Evolutionary conservation across 2,329 filamentous ascomycete species (phyloP).

Genomic region (Ophiostoma tasmaniense): DNA sequence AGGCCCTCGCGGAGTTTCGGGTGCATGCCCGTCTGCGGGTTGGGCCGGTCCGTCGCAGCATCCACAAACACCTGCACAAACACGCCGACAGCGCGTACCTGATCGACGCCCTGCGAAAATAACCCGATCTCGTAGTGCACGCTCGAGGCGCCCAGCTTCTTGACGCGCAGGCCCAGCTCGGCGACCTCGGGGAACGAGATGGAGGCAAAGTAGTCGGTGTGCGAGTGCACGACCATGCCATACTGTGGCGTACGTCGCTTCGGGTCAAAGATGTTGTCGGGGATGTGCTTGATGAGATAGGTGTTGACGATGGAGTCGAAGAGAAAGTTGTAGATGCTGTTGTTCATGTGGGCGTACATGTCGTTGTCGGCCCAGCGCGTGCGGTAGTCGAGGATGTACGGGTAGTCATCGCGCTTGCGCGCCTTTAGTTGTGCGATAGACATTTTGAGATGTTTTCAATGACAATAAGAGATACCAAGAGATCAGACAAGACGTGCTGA

Average conservation of each 20-base stretch:
- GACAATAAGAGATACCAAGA: no score
- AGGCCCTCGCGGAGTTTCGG: slow-evolving; percentile 49
- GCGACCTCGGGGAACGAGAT: slow-evolving; percentile 75
- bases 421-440: slow-evolving; percentile 41
- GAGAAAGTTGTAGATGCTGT: slow-evolving; percentile 76
- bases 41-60: slow-evolving; percentile 60
- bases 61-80: slow-evolving; percentile 89
- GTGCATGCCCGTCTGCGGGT: slow-evolving; percentile 51
- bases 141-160: slow-evolving; percentile 75
- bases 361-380: slow-evolving; percentile 92
- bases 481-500: background rate
- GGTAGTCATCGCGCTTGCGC: slow-evolving; percentile 63
- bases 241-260: slow-evolving; percentile 58
- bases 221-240: slow-evolving; percentile 75
- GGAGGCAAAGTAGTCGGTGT: slow-evolving; percentile 77
- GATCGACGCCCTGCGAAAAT: slow-evolving; percentile 64
- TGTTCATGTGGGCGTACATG: slow-evolving; percentile 93
- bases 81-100: slow-evolving; percentile 74
- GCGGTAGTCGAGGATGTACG: slow-evolving; percentile 69
- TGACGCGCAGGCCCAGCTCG: slow-evolving; percentile 73
- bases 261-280: slow-evolving; percentile 59
- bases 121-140: slow-evolving; percentile 85
- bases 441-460: background rate
- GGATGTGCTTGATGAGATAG: slow-evolving; percentile 65
- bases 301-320: slow-evolving; percentile 86